Conservation (phyloP, 139 green algal species). For the Desmodesmus armatus region DNA sequence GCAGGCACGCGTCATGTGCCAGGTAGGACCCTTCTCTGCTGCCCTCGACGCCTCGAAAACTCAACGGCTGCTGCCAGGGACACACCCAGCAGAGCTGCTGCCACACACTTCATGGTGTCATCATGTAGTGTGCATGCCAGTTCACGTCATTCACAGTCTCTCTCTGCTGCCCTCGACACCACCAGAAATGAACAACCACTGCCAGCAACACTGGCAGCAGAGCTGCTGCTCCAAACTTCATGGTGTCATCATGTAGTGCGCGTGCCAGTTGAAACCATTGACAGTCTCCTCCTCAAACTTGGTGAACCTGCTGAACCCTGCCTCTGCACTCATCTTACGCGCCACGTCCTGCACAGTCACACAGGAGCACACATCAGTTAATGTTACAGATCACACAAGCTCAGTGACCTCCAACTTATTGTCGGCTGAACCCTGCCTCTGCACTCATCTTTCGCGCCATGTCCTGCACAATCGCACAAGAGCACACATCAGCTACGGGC, state of each 20-base stretch:
- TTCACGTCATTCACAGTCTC: not conserved
- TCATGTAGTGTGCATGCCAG: slow-evolving; percentile 30
- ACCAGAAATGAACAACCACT: too few relatives aligned
- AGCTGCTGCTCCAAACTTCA: slow-evolving; percentile 1
- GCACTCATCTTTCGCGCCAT: not conserved
- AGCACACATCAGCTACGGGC: not conserved
- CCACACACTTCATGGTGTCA: not conserved
- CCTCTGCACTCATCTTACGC: not conserved
- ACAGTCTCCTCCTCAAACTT: not conserved
- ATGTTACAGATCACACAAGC: not conserved
- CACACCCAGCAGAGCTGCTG: too few relatives aligned
- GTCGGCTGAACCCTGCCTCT: not conserved
- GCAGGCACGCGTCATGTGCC: not conserved
- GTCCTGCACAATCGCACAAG: not conserved
- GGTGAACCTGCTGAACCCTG: slow-evolving; percentile 21
- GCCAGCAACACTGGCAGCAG: too few relatives aligned
- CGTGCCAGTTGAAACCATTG: not conserved
- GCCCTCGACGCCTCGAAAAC: too few relatives aligned
- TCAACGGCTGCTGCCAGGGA: too few relatives aligned
- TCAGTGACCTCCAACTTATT: not conserved
- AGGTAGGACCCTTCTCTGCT: not conserved
- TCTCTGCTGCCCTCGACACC: too few relatives aligned
- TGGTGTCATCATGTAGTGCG: slow-evolving; percentile 22
- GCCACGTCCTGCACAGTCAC: not conserved
- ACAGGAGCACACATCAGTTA: not conserved